These are phyloP conservation scores for Albizia julibrissin DNA, from an alignment of 306 rosid species.

Conservation along the genomic window DNA sequence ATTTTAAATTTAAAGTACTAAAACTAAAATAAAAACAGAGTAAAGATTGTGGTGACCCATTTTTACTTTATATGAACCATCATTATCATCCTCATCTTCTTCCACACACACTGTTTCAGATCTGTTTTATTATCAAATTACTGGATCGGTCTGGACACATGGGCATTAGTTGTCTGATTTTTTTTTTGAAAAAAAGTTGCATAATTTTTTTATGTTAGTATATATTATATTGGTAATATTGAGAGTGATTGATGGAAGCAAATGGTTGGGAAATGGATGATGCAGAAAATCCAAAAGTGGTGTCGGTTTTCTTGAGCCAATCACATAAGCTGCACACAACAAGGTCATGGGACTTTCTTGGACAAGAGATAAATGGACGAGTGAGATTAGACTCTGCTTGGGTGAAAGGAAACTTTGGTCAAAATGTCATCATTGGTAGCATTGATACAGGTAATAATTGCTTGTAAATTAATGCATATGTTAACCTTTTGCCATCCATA, in stretches of 20 bases:
- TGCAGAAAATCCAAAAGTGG: constrained; percentile 45
- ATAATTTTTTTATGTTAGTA: no score
- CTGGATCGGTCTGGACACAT: background rate
- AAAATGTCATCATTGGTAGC: constrained; percentile 43
- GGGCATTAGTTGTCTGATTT: background rate
- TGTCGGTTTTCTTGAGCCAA: constrained; percentile 64
- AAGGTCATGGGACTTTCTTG: constrained; percentile 73
- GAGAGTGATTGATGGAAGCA: background rate
- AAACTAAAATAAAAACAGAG: no score
- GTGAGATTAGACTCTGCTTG: constrained; percentile 29
- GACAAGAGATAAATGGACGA: constrained; percentile 33
- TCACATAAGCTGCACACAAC: constrained; percentile 59
- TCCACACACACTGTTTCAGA: background rate
- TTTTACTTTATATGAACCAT: background rate
- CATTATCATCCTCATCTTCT: background rate
- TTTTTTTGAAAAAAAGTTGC: no score
- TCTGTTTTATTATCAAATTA: no score
- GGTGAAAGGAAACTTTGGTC: constrained; percentile 44
- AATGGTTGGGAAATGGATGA: background rate
- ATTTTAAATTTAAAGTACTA: no score
- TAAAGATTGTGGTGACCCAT: no score
- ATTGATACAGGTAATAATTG: constrained; percentile 41
- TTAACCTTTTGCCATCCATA: no score
- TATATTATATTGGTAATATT: no score
- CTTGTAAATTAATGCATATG: no score